Evolutionary conservation across 352 stramenopile genomes (phyloP).

Genomic region (Globisporangium cystogenes): DNA sequence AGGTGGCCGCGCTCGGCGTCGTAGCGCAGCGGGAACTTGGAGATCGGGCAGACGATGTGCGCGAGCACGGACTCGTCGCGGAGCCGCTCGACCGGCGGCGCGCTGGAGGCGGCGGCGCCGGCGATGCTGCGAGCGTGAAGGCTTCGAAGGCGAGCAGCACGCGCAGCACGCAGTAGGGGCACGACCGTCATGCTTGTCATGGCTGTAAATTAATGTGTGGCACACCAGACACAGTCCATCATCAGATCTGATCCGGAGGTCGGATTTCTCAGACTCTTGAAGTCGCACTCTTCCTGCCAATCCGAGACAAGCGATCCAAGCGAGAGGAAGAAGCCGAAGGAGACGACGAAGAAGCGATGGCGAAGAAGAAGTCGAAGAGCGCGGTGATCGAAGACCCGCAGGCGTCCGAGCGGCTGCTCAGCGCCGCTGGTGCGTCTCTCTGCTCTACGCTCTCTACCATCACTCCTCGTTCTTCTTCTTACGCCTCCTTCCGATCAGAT

Average conservation of each 20-base stretch:
- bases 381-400: constrained; percentile 38
- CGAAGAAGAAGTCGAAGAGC: constrained; percentile 57
- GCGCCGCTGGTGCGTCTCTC: constrained; percentile 18
- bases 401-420: constrained; percentile 42
- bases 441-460: not conserved
- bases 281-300: no score
- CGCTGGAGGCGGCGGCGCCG: no score
- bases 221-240: no score
- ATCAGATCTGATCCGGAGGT: no score
- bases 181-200: no score
- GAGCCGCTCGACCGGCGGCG: constrained; percentile 15
- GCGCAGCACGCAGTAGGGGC: no score
- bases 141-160: no score
- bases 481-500: not conserved
- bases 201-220: no score
- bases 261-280: no score
- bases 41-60: constrained; percentile 82
- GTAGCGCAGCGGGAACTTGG: constrained; percentile 78
- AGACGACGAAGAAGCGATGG: constrained; percentile 18
- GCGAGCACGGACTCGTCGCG: constrained; percentile 66
- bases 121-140: no score
- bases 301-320: not conserved
- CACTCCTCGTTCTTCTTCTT: not conserved
- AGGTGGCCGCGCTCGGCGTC: constrained; percentile 48
- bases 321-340: constrained; percentile 54